Evolutionary conservation across 2,329 filamentous ascomycete species (phyloP).

Genomic region (Chaetomium globosum): DNA sequence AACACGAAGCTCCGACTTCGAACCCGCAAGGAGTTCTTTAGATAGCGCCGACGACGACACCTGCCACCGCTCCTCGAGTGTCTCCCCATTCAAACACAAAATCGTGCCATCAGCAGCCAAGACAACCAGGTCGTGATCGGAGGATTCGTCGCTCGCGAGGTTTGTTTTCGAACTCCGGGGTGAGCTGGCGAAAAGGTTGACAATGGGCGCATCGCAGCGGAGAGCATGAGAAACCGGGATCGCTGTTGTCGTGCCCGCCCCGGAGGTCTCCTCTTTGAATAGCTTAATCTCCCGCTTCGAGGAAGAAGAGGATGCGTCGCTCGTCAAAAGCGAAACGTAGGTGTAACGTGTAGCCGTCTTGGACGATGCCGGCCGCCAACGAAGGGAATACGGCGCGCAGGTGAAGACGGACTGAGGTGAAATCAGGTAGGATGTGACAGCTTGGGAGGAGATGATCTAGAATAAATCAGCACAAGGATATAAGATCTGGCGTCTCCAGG

Average conservation of each 20-base stretch:
- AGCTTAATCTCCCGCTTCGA: slow-evolving; percentile 57
- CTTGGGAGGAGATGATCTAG: slow-evolving; percentile 61
- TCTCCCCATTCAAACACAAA: slow-evolving; percentile 62
- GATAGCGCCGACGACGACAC: slow-evolving; percentile 48
- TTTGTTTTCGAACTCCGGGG: slow-evolving; percentile 29
- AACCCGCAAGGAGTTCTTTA: slow-evolving; percentile 44
- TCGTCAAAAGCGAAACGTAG: slow-evolving; percentile 56
- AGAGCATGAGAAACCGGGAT: slow-evolving; percentile 52
- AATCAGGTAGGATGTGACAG: slow-evolving; percentile 68
- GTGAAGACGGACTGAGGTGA: slow-evolving; percentile 66
- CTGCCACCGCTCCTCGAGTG: slow-evolving; percentile 52
- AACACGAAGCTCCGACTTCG: slow-evolving; percentile 47
- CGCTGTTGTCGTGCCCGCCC: slow-evolving; percentile 56
- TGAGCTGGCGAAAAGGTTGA: slow-evolving; percentile 48
- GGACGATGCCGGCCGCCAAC: slow-evolving; percentile 52
- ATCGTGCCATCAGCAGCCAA: slow-evolving; percentile 65
- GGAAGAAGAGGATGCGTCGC: slow-evolving; percentile 45
- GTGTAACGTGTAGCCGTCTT: slow-evolving; percentile 60
- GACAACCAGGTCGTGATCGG: slow-evolving; percentile 53
- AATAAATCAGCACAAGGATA: slow-evolving; percentile 29
- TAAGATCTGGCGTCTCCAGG: slow-evolving; percentile 14
- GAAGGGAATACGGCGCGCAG: slow-evolving; percentile 62
- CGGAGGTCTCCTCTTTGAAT: slow-evolving; percentile 60
- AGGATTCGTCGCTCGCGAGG: slow-evolving; percentile 33
- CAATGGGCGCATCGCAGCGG: slow-evolving; percentile 45